These are phyloP conservation scores for Fusarium decemcellulare DNA, from an alignment of 2,329 filamentous ascomycete genomes.

Conservation along the genomic window DNA sequence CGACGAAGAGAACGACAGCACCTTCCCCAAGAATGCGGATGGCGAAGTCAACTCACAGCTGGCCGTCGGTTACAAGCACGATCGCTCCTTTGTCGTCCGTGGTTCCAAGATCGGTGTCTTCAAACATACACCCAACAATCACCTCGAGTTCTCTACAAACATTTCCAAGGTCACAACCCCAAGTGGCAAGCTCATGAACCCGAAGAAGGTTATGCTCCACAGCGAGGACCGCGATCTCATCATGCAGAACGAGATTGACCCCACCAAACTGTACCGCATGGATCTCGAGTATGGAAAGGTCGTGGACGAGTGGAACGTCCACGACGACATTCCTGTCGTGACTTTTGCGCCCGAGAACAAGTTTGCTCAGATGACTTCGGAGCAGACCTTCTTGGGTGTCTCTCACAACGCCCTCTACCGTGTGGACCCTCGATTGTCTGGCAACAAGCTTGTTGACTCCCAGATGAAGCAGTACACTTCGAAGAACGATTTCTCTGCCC, in stretches of 20 bases:
- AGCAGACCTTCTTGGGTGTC: slow-evolving; percentile 95
- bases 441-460: slow-evolving; percentile 92
- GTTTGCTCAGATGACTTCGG: slow-evolving; percentile 96
- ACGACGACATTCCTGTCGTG: slow-evolving; percentile 93
- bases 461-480: slow-evolving; percentile 96
- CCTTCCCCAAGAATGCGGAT: slow-evolving; percentile 80
- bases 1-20: slow-evolving; percentile 80
- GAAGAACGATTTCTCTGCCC: slow-evolving; percentile 97
- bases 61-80: slow-evolving; percentile 96
- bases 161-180: slow-evolving; percentile 97
- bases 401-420: slow-evolving; percentile 95
- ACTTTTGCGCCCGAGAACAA: slow-evolving; percentile 97
- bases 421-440: slow-evolving; percentile 90
- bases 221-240: slow-evolving; percentile 92
- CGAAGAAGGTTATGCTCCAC: slow-evolving; percentile 97
- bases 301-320: slow-evolving; percentile 98
- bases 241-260: slow-evolving; percentile 84
- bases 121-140: slow-evolving; percentile 94
- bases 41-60: slow-evolving; percentile 93
- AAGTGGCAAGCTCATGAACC: slow-evolving; percentile 88
- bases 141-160: slow-evolving; percentile 95
- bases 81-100: slow-evolving; percentile 96
- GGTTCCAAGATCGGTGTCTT: slow-evolving; percentile 99
- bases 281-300: slow-evolving; percentile 98
- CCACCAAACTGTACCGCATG: slow-evolving; percentile 96